A percentile compares a stretch with the other conserved stretches of the same genome.
Evolutionary conservation across 1,139 yeast genomes (phyloP).

Genomic region (Pichia cactophila): DNA sequence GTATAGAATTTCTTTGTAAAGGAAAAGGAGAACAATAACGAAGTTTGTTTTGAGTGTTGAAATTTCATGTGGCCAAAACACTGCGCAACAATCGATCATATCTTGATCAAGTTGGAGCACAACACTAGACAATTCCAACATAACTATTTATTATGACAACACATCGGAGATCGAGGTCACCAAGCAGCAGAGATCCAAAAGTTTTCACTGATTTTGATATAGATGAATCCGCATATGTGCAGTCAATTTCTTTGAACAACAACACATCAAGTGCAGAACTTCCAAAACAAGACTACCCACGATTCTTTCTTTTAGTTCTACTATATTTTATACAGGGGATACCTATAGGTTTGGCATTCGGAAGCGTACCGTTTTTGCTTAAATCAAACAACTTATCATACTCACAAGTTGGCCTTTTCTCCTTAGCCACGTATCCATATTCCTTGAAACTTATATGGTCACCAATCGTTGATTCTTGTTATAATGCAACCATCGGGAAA

Average conservation of each 20-base stretch:
- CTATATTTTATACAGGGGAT: slow-evolving; percentile 85
- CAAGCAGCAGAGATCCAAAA: neutral
- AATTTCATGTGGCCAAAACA: neutral
- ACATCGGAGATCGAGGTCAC: slow-evolving; percentile 9
- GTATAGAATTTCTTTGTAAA: neutral
- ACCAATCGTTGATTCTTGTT: slow-evolving; percentile 88
- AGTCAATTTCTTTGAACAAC: neutral
- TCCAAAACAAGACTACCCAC: slow-evolving; percentile 50
- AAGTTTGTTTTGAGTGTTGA: neutral
- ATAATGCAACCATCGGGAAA: slow-evolving; percentile 61
- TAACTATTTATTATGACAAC: slow-evolving; percentile 4
- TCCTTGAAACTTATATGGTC: slow-evolving; percentile 90
- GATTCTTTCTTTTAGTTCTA: slow-evolving; percentile 63
- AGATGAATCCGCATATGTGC: slow-evolving; percentile 7
- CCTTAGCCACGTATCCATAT: slow-evolving; percentile 91
- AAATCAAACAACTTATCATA: slow-evolving; percentile 66
- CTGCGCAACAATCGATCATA: too few relatives aligned
- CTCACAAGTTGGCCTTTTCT: slow-evolving; percentile 84
- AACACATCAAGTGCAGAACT: slow-evolving; percentile 18
- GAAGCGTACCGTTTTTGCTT: slow-evolving; percentile 86
- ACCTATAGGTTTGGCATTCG: slow-evolving; percentile 94
- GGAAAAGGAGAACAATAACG: neutral
- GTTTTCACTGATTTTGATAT: slow-evolving; percentile 7
- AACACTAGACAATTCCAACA: too few relatives aligned
- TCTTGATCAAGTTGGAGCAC: too few relatives aligned